A percentile compares a stretch with the other conserved stretches of the same genome.
Conservation (phyloP, 768 basidiomycete species). For the Boletus vinaceobasis region DNA sequence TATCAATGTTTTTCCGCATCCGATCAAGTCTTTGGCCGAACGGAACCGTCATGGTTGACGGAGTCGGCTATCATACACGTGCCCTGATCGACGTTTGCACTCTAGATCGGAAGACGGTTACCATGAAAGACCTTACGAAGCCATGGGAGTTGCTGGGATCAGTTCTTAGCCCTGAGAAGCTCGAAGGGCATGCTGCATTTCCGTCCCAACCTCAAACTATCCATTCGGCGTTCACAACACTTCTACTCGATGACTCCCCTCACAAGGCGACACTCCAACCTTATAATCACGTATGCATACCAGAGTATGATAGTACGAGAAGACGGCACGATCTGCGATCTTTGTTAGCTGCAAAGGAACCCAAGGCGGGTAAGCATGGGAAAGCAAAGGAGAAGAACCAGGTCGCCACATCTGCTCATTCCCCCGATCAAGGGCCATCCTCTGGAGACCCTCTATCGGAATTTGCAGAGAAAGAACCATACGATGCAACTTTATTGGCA, state of each 20-base stretch:
- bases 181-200: background rate
- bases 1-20: conserved; percentile 21
- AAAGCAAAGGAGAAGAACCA: conserved; percentile 3
- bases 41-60: conserved; percentile 13
- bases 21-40: background rate
- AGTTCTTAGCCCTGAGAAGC: background rate
- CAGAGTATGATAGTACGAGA: conserved; percentile 54
- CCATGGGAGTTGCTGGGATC: conserved; percentile 54
- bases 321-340: conserved; percentile 38
- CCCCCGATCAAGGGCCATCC: background rate
- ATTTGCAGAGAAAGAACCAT: conserved; percentile 19
- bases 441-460: background rate
- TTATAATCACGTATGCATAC: conserved; percentile 76
- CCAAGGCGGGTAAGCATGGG: conserved; percentile 8
- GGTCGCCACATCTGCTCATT: background rate
- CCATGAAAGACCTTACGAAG: conserved; percentile 72
- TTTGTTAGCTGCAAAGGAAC: conserved; percentile 19
- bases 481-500: conserved; percentile 56
- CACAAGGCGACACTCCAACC: conserved; percentile 66
- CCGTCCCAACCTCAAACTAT: conserved; percentile 1
- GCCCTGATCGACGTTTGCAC: background rate
- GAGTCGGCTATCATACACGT: background rate
- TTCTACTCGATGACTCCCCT: conserved; percentile 52
- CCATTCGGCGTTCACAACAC: conserved; percentile 46
- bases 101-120: conserved; percentile 32